These are phyloP conservation scores for Sphaerobolus stellatus DNA, from an alignment of 1,284 basidiomycete species.

Conservation along the genomic window DNA sequence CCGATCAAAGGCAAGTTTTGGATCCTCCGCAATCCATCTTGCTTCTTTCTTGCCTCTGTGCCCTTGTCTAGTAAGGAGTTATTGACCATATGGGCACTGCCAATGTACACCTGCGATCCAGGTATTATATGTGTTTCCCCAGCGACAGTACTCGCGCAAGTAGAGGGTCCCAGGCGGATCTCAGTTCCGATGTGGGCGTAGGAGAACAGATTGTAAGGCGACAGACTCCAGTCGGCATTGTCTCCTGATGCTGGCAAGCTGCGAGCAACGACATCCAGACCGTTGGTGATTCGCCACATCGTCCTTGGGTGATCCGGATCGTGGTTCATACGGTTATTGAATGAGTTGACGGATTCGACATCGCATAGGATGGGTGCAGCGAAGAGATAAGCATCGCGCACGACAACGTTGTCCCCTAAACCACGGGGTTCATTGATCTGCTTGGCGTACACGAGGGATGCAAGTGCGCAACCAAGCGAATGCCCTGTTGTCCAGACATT, in stretches of 20 bases:
- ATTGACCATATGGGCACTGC: conserved; percentile 13
- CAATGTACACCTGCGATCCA: conserved; percentile 21
- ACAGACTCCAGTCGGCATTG: conserved; percentile 18
- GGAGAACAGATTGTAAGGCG: conserved; percentile 24
- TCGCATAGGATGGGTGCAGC: conserved; percentile 28
- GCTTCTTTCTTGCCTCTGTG: conserved; percentile 7
- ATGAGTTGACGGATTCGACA: conserved; percentile 21
- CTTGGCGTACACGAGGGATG: conserved; percentile 27
- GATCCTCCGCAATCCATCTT: conserved; percentile 4
- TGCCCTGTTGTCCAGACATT: conserved; percentile 34
- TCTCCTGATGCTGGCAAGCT: conserved; percentile 26
- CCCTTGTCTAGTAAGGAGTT: conserved; percentile 9
- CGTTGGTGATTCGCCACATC: conserved; percentile 30
- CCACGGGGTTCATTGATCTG: conserved; percentile 23
- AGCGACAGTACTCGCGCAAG: conserved; percentile 9
- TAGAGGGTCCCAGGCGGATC: conserved; percentile 15
- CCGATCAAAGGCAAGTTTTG: conserved; percentile 19
- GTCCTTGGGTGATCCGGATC: conserved; percentile 21
- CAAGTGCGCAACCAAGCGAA: conserved; percentile 29
- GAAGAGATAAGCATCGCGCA: conserved; percentile 31
- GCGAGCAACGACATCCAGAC: conserved; percentile 24
- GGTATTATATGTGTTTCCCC: conserved; percentile 20
- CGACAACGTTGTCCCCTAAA: conserved; percentile 20
- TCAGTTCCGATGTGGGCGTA: conserved; percentile 22
- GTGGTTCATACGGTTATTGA: conserved; percentile 25